These are phyloP conservation scores for Boletus vinaceobasis DNA, from an alignment of 768 basidiomycete genomes.

Conservation along the genomic window DNA sequence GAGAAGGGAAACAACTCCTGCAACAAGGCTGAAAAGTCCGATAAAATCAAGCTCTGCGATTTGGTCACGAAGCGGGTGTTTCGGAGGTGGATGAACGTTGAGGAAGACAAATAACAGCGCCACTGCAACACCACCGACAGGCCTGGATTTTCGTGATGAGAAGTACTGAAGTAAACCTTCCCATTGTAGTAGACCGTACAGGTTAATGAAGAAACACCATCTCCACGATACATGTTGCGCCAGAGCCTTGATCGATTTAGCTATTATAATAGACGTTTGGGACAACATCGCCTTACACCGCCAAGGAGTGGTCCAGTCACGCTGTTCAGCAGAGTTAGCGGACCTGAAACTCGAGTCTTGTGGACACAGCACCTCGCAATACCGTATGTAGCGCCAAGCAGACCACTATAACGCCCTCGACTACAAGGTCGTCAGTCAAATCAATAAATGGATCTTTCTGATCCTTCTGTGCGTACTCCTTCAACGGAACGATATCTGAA, in stretches of 20 bases:
- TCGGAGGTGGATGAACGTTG: conserved; percentile 70
- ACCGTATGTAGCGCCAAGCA: conserved; percentile 77
- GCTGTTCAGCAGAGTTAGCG: conserved; percentile 26
- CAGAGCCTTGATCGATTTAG: conserved; percentile 43
- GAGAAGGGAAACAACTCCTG: conserved; percentile 61
- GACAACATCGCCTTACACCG: conserved; percentile 49
- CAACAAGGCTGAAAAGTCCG: conserved; percentile 60
- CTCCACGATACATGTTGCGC: conserved; percentile 74
- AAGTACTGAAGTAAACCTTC: background rate
- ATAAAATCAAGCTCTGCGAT: conserved; percentile 65
- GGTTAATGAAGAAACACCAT: conserved; percentile 77
- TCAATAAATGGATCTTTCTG: background rate
- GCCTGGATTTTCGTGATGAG: conserved; percentile 37
- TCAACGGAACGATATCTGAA: conserved; percentile 76
- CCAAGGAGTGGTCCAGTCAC: conserved; percentile 76
- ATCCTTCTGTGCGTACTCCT: conserved; percentile 48
- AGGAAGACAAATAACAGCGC: conserved; percentile 67
- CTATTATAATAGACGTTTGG: accelerated
- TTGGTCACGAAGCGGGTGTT: conserved; percentile 55
- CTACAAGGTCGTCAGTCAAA: conserved; percentile 34
- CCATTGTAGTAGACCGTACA: conserved; percentile 38
- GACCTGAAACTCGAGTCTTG: background rate
- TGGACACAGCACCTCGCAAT: conserved; percentile 39
- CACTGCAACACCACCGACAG: conserved; percentile 64
- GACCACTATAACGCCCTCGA: conserved; percentile 74